Evolutionary conservation across 2,329 filamentous ascomycete species (phyloP).

Genomic region (Fusarium incarnatum): DNA sequence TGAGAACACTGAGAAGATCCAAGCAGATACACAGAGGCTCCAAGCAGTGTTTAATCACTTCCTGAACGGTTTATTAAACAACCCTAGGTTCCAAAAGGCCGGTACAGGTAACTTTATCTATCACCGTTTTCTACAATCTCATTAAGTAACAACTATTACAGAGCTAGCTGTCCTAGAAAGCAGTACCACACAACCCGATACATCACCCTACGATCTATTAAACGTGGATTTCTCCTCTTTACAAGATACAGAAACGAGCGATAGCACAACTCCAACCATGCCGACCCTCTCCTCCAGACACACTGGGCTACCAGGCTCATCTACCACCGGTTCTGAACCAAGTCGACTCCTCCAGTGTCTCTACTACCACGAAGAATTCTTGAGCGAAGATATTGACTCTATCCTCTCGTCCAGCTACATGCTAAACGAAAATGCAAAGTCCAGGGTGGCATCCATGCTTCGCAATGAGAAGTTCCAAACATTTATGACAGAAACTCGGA

Average conservation of each 20-base stretch:
- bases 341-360: neutral
- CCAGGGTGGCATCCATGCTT: neutral
- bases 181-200: fast-evolving
- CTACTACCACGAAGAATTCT: neutral
- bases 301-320: neutral
- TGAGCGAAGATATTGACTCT: neutral
- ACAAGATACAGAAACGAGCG: neutral
- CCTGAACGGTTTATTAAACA: neutral
- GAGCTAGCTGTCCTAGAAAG: fast-evolving
- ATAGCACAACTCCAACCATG: neutral
- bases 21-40: neutral
- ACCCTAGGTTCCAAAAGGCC: neutral
- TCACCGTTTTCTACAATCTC: too few species aligned
- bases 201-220: neutral
- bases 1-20: neutral
- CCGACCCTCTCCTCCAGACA: neutral
- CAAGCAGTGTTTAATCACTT: neutral
- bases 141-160: neutral
- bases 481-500: neutral
- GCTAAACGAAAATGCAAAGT: neutral
- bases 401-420: neutral
- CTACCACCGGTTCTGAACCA: neutral
- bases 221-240: neutral
- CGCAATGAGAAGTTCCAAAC: neutral
- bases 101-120: neutral